Base-by-base conservation (phyloP, 331 rosid genomes). In the Saraca asoca region DNA sequence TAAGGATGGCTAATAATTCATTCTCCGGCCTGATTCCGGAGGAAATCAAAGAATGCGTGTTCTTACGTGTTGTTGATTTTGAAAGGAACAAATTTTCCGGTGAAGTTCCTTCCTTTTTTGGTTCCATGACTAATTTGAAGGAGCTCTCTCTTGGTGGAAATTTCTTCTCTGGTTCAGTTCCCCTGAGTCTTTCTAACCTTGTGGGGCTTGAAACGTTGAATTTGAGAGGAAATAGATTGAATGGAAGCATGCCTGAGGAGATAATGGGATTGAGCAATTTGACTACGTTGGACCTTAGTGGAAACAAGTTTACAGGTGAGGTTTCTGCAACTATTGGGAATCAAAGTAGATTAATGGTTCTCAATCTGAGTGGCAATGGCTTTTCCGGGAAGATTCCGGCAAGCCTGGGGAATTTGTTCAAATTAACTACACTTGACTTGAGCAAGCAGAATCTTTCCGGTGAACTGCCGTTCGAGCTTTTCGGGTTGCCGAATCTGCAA, bases 401-500 rank as follows among this genome's bases (percentile, higher is more conserved):
- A 17, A 83, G 84, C 51, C 70, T 92, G 75, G 96, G 95, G 13
- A 85, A 77, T 76, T 93, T 92, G 54, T 87, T 92, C 83, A 77
- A 78, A 85, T 73, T 92, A 62, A 83, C 83, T 16, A 85, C 85
- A 17, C 83, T 92, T 35, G 98, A 92, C 66, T 81, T 92, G 85
- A 89, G 98, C 78, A 83, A 79, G 60, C 93, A 85, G 71, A 92
- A 76, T 60, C 78, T 92, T 61, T 85, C 93, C 38, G 98, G 98
- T 9, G 95, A 85, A 77, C 70, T 92, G 60, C 98, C 98, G 6
- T 85, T 78, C 71, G 98, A 89, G 79, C 88, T 92, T 11, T 87
- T 87, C 0, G 98, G 98, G 12, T 74, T 92, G 61, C 98, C 98
- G 6, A 92, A 82, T 83, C 51, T 92, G 64, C 98, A 87, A 68